These are phyloP conservation scores for Cudoniella acicularis DNA, from an alignment of 495 filamentous ascomycete species.

Conservation along the genomic window DNA sequence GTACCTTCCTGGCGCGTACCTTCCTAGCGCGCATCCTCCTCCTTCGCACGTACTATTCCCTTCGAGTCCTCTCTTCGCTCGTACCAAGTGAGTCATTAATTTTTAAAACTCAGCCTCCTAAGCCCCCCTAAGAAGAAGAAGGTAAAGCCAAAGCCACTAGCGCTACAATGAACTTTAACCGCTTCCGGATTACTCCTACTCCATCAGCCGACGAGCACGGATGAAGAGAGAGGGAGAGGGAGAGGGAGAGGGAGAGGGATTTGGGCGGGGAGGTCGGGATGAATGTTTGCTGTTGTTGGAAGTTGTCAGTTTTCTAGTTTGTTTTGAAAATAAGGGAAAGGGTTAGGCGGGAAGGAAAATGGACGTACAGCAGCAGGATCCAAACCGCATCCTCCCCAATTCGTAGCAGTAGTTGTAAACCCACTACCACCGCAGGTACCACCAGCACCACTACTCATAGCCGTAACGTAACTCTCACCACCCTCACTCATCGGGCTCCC, in stretches of 20 bases:
- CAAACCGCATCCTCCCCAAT: neutral
- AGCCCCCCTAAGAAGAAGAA: too few relatives aligned
- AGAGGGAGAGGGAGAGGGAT: neutral
- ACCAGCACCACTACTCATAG: neutral
- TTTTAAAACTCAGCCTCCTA: too few relatives aligned
- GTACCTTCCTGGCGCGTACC: too few relatives aligned
- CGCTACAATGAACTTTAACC: too few relatives aligned
- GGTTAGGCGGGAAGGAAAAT: neutral
- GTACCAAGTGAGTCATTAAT: too few relatives aligned
- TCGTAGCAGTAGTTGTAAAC: neutral
- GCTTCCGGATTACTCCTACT: neutral
- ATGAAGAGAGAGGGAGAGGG: neutral
- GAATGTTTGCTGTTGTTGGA: conserved; percentile 1
- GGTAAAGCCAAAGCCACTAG: too few relatives aligned
- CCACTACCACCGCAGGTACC: neutral
- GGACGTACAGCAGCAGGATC: neutral
- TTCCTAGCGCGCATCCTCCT: too few relatives aligned
- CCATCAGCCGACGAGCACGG: neutral
- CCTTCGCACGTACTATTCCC: too few relatives aligned
- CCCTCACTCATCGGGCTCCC: neutral
- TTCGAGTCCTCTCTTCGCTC: too few relatives aligned
- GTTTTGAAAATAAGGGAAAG: neutral
- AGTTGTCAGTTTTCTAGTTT: too few relatives aligned
- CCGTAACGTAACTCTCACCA: neutral
- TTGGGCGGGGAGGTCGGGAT: neutral